phyloP scores from a whole-genome alignment of 495 filamentous ascomycete genomes.

The Barbatosphaeria neglecta region DNA sequence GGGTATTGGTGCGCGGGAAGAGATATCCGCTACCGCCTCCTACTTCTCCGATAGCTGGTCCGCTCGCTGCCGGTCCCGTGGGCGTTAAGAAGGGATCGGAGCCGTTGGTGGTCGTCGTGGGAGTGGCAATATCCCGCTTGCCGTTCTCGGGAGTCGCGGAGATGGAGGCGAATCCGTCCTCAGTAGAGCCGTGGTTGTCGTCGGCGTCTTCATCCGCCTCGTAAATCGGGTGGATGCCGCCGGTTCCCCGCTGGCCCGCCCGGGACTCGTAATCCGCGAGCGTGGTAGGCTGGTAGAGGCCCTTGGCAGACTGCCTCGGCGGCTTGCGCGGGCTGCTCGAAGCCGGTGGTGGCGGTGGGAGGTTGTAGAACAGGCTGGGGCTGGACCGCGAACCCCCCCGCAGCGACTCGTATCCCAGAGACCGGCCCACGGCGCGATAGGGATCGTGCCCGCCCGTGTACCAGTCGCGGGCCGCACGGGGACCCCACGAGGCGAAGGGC shows the following conservation, averaged over 20 bases:
- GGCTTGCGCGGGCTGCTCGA: conserved; percentile 3
- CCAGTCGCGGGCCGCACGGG: conserved; percentile 17
- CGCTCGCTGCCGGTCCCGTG: conserved; percentile 2
- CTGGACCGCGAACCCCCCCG: conserved; percentile 9
- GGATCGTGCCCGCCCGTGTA: conserved; percentile 31
- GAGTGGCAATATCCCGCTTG: conserved; percentile 11
- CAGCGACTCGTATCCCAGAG: conserved; percentile 32
- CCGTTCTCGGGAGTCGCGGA: conserved; percentile 5
- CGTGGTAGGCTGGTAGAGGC: conserved; percentile 18
- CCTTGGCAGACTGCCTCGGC: conserved; percentile 10
- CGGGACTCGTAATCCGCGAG: conserved; percentile 1
- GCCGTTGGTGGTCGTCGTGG: too few relatives aligned
- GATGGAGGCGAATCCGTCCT: conserved; percentile 1
- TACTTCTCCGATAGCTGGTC: conserved; percentile 2
- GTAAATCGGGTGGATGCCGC: conserved; percentile 44
- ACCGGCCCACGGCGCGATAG: conserved; percentile 23
- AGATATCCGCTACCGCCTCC: conserved; percentile 9
- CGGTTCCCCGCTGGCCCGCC: conserved; percentile 9
- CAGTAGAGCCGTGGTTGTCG: conserved; percentile 1
- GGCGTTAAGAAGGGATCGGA: conserved; percentile 36
- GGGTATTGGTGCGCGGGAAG: conserved; percentile 6
- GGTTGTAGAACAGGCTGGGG: conserved; percentile 5
- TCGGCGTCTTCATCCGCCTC: conserved; percentile 59
- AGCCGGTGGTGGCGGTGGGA: conserved; percentile 3
- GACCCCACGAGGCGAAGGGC: conserved; percentile 16